These are phyloP conservation scores for Dentipellis fragilis DNA, from an alignment of 768 basidiomycete genomes.

Conservation along the genomic window DNA sequence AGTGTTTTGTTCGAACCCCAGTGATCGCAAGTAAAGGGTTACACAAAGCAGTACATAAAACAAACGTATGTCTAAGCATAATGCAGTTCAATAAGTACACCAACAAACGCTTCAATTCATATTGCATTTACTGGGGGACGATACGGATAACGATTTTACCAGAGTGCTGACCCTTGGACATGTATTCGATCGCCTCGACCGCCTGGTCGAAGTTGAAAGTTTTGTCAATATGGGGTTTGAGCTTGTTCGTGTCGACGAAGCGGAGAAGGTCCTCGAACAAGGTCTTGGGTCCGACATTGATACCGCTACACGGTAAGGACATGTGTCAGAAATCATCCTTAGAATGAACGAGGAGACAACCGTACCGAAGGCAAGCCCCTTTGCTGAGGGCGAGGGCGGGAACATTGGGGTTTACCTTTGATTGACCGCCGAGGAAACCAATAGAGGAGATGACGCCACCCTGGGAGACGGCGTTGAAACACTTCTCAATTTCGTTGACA, in stretches of 20 bases:
- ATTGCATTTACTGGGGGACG: background rate
- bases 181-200: background rate
- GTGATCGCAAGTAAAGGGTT: too few relatives aligned
- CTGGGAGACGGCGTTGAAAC: background rate
- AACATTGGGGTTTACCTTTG: background rate
- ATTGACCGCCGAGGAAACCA: background rate
- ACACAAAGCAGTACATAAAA: too few relatives aligned
- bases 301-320: background rate
- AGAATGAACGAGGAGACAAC: background rate
- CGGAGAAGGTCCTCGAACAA: conserved; percentile 1
- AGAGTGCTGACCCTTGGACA: conserved; percentile 1
- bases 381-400: background rate
- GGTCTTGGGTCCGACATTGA: conserved; percentile 1
- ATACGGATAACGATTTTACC: conserved; percentile 1
- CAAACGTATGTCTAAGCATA: too few relatives aligned
- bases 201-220: conserved; percentile 1
- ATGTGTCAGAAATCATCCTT: background rate
- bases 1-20: too few relatives aligned
- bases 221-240: conserved; percentile 1
- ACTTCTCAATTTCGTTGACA: background rate
- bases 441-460: conserved; percentile 2
- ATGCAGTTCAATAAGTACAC: too few relatives aligned
- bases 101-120: too few relatives aligned
- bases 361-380: background rate
- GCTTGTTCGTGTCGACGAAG: background rate